Base-by-base conservation (phyloP, 2,329 filamentous ascomycete genomes). In the Microascus cirrosus region DNA sequence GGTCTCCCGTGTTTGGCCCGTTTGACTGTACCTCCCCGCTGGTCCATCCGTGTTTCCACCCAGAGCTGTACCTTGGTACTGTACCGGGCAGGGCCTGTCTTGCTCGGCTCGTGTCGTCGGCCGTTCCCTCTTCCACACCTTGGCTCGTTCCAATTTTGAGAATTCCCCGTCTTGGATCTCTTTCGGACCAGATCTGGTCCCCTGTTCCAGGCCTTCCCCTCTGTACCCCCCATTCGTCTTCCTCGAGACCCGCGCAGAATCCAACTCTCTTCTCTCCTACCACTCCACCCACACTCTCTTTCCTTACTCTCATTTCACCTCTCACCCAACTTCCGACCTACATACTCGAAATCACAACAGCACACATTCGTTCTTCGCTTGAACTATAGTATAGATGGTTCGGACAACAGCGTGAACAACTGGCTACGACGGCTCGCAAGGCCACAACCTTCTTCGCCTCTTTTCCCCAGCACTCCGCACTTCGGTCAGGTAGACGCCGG, bases 71-170 rank as follows among this genome's bases (percentile, higher is more conserved):
- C 52, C 32, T 45, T 24, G 20, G 20, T 42, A 51, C 32, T 25
- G 28, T 34, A 32, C 51, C 48, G 54, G 67, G 70, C 71, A 69
- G 70, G 70, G 69, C 65, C 68, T 73, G 71, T 74, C 75, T 76
- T 73, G 73, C 72, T 71, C 69, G 64, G 68, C 70, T 70, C 69
- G 65, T 70, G 70, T 71, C 68, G 68, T 67, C 51, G 25, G 15
- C 7, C 25, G 32, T 56, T 32, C 54, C n/a, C 50, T 36, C 32
- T 32, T 32, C 28, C 24, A 24, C 20, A 28, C 32, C 4, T 25
- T 42, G 20, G n/a, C 34, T 32, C 32, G 7, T 25, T 48, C 24
- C 20, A 12, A n/a, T 15, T 34, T 48, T 13, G 34, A 52, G 32
- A 45, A 2, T 42, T 53, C 50, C 13, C n/a, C 32, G 53, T 28